phyloP scores from a whole-genome alignment of 352 stramenopile species.

The Phytophthora agathidicida region DNA sequence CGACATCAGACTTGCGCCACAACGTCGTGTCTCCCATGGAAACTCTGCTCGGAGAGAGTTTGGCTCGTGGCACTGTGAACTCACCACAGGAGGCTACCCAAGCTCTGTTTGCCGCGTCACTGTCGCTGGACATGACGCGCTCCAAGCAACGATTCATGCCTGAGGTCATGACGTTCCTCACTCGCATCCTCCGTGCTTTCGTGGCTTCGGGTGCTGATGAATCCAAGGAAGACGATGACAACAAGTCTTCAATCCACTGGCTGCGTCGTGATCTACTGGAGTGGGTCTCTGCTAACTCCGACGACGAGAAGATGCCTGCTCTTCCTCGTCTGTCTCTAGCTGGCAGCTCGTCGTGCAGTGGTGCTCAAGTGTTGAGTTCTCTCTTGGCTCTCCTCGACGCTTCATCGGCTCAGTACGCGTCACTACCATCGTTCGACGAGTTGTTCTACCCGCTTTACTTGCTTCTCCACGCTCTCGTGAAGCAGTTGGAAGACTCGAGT shows the following conservation, averaged over 20 bases:
- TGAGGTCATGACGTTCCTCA: conserved; percentile 74
- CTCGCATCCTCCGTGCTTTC: conserved; percentile 60
- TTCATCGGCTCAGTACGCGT: conserved; percentile 59
- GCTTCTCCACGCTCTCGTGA: conserved; percentile 68
- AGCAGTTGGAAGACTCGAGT: conserved; percentile 30
- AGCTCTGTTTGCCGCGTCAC: conserved; percentile 78
- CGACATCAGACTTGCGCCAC: conserved; percentile 94
- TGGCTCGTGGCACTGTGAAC: conserved; percentile 78
- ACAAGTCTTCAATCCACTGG: conserved; percentile 44
- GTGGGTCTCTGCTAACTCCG: conserved; percentile 33
- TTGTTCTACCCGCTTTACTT: conserved; percentile 76
- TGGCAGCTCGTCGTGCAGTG: conserved; percentile 48
- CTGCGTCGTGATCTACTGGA: conserved; percentile 54
- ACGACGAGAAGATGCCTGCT: conserved; percentile 21
- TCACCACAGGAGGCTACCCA: conserved; percentile 80
- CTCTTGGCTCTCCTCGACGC: conserved; percentile 54
- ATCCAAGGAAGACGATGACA: conserved; percentile 6
- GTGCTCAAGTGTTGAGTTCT: conserved; percentile 49
- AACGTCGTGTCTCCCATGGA: conserved; percentile 93
- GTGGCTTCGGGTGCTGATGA: conserved; percentile 26
- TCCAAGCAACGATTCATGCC: conserved; percentile 93
- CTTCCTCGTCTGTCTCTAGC: conserved; percentile 53
- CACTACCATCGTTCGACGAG: conserved; percentile 75
- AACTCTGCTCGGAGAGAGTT: conserved; percentile 90
- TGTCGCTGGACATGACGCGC: conserved; percentile 74